Evolutionary conservation across 129 eudicot species (phyloP).

Genomic region (Centella asiatica): DNA sequence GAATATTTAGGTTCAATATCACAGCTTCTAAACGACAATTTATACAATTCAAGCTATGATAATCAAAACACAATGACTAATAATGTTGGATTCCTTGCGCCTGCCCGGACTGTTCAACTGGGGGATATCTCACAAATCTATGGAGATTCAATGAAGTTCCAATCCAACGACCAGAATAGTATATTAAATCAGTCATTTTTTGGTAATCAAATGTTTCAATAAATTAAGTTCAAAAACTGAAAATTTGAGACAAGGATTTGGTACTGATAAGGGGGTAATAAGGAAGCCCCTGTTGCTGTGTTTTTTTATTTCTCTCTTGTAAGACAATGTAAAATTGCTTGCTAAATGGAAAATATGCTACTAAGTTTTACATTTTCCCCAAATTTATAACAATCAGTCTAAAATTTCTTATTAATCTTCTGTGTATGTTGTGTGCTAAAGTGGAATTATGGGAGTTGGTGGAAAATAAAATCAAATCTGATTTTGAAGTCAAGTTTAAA

Average conservation of each 20-base stretch:
- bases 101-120: slow-evolving; percentile 1
- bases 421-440: no score
- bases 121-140: neutral
- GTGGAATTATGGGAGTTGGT: no score
- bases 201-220: neutral
- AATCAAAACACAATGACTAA: neutral
- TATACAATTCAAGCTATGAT: neutral
- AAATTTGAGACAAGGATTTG: neutral
- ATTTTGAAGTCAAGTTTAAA: no score
- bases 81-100: neutral
- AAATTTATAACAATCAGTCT: no score
- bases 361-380: no score
- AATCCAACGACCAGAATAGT: slow-evolving; percentile 1
- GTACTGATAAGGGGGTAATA: neutral
- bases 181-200: slow-evolving; percentile 5
- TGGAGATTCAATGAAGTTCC: slow-evolving; percentile 7
- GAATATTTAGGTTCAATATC: slow-evolving; percentile 19
- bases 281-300: neutral
- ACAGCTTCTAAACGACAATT: slow-evolving; percentile 14
- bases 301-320: no score
- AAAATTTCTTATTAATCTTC: no score
- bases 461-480: no score
- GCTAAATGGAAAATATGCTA: neutral
- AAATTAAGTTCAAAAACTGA: neutral
- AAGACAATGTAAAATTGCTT: slow-evolving; percentile 1